These are phyloP conservation scores for Aschersonia sp. DNA, from an alignment of 2,329 filamentous ascomycete species.

Conservation along the genomic window DNA sequence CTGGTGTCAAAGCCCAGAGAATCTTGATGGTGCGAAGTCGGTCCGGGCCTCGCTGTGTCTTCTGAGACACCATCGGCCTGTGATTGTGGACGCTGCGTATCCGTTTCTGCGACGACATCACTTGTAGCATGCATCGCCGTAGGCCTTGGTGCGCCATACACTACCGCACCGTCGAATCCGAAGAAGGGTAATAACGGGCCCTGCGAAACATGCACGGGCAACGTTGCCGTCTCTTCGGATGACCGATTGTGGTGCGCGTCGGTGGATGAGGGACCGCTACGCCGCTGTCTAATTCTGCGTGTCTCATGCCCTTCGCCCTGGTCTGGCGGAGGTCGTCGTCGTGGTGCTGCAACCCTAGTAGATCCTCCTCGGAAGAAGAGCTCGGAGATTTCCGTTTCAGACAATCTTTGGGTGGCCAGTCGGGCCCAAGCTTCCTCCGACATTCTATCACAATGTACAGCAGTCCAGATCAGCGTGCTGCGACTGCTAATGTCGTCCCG, in stretches of 20 bases:
- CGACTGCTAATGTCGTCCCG: background rate
- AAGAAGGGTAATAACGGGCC: no score
- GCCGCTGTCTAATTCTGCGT: slow-evolving; percentile 14
- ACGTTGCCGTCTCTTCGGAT: background rate
- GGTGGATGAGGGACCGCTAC: slow-evolving; percentile 5
- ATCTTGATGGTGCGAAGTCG: no score
- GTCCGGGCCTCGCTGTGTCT: no score
- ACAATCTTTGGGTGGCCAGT: slow-evolving; percentile 5
- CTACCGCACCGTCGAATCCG: no score
- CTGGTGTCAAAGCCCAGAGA: no score
- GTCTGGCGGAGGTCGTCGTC: slow-evolving; percentile 14
- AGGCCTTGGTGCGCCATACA: no score
- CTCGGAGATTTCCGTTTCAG: slow-evolving; percentile 7
- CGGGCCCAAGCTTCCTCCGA: slow-evolving; percentile 10
- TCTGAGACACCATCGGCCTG: no score
- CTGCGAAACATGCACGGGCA: no score
- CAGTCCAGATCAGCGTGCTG: no score
- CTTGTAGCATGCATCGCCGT: no score
- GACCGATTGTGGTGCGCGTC: background rate
- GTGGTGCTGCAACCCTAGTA: slow-evolving; percentile 1
- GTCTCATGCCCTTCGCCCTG: slow-evolving; percentile 12
- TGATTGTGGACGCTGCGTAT: no score
- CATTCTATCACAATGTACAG: slow-evolving; percentile 1
- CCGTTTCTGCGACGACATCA: no score
- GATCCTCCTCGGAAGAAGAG: slow-evolving; percentile 5